phyloP scores from a whole-genome alignment of 441 rosid species.

The Euphorbia celastroides region DNA sequence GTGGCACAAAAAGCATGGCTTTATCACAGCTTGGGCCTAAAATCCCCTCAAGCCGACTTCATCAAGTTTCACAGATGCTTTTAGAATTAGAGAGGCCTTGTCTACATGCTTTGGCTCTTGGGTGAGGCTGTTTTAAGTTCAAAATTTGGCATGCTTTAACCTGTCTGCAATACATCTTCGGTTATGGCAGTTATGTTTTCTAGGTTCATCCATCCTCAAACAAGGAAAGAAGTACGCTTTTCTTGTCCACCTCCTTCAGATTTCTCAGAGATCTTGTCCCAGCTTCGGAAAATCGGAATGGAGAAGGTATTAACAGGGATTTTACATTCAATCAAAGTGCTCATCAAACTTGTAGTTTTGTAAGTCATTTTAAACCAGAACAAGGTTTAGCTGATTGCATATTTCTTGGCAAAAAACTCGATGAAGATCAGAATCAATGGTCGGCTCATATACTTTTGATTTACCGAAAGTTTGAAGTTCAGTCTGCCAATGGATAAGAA shows the following conservation, averaged over 20 bases:
- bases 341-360: neutral
- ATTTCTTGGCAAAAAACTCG: neutral
- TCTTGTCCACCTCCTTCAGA: constrained; percentile 79
- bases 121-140: constrained; percentile 42
- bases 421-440: neutral
- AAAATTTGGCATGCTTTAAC: constrained; percentile 11
- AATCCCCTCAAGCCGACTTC: constrained; percentile 36
- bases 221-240: constrained; percentile 51
- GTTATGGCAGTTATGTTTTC: constrained; percentile 13
- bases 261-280: constrained; percentile 46
- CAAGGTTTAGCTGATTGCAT: constrained; percentile 4
- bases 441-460: neutral
- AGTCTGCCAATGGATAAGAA: neutral
- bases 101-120: constrained; percentile 84
- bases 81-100: constrained; percentile 80
- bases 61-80: constrained; percentile 41
- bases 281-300: constrained; percentile 50
- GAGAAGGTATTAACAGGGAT: constrained; percentile 35
- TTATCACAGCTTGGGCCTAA: constrained; percentile 57
- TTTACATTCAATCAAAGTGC: neutral
- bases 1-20: constrained; percentile 81
- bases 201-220: constrained; percentile 76
- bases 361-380: neutral
- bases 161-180: neutral
- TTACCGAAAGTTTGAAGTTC: neutral